Evolutionary conservation across 2,329 filamentous ascomycete genomes (phyloP).

Genomic region (Phoma sp.): DNA sequence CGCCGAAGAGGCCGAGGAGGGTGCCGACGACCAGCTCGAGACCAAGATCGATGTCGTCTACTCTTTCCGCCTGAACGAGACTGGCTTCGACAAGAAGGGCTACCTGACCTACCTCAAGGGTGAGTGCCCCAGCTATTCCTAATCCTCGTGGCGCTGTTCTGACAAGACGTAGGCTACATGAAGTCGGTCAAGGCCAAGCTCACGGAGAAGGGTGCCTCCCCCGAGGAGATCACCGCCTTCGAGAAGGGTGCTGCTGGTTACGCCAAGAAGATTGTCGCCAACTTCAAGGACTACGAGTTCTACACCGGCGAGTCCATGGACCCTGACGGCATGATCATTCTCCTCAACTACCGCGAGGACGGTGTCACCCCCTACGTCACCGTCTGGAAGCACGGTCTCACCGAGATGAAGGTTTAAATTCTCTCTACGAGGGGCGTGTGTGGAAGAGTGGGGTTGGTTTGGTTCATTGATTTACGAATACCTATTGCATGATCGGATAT

Average conservation of each 20-base stretch:
- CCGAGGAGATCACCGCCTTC: conserved; percentile 72
- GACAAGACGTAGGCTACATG: conserved; percentile 73
- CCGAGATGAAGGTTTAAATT: conserved; percentile 85
- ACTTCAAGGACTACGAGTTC: conserved; percentile 97
- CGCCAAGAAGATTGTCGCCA: conserved; percentile 81
- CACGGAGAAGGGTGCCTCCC: conserved; percentile 60
- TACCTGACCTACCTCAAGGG: conserved; percentile 87
- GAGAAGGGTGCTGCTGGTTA: conserved; percentile 75
- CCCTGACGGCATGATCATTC: conserved; percentile 89
- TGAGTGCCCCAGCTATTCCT: conserved; percentile 49
- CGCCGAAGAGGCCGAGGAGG: conserved; percentile 85
- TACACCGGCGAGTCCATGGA: conserved; percentile 92
- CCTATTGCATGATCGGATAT: conserved; percentile 49
- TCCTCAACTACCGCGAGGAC: conserved; percentile 98
- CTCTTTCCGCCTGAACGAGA: conserved; percentile 86
- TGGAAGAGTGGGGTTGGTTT: conserved; percentile 28
- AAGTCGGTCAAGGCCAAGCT: conserved; percentile 87
- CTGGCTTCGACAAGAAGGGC: conserved; percentile 83
- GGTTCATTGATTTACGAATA: conserved; percentile 46
- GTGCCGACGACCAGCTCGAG: conserved; percentile 70
- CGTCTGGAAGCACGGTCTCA: conserved; percentile 94
- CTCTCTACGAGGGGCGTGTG: conserved; percentile 8
- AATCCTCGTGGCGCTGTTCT: not conserved
- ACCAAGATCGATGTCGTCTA: conserved; percentile 92
- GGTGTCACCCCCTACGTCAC: conserved; percentile 88